Conservation (phyloP, 805 yeast species). For the Barnettozyma salicaria region DNA sequence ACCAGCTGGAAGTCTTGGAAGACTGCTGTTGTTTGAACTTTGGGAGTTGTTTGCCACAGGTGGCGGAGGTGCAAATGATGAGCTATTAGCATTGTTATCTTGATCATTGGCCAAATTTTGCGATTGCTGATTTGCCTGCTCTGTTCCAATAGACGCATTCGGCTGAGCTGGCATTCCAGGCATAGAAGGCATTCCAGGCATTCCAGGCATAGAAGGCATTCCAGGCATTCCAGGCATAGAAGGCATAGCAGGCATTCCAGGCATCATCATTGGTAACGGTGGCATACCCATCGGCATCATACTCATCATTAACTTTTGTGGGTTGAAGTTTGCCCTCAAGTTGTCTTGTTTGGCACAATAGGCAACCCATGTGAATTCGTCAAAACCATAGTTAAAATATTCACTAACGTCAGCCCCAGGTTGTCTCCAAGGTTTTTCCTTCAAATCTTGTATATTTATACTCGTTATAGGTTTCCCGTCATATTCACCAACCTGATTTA, state of each 20-base stretch:
- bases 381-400: constrained; percentile 94
- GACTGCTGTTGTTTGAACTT: constrained; percentile 3
- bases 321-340: constrained; percentile 71
- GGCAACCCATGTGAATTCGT: constrained; percentile 93
- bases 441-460: constrained; percentile 70
- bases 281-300: constrained; percentile 34
- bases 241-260: constrained; percentile 24
- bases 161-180: constrained; percentile 1
- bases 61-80: constrained; percentile 9
- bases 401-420: constrained; percentile 96
- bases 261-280: constrained; percentile 31
- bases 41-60: constrained; percentile 3
- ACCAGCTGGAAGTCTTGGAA: constrained; percentile 17
- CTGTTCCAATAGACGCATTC: background rate
- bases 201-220: constrained; percentile 30
- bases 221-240: constrained; percentile 3
- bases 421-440: constrained; percentile 96
- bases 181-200: constrained; percentile 22
- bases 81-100: background rate
- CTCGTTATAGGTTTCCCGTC: constrained; percentile 82
- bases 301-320: constrained; percentile 69
- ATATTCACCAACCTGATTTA: constrained; percentile 65
- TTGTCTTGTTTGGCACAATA: constrained; percentile 86
- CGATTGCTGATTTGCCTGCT: background rate
- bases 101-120: background rate